Base-by-base conservation (phyloP, 139 green algal species). In the Trebouxia sp. region DNA sequence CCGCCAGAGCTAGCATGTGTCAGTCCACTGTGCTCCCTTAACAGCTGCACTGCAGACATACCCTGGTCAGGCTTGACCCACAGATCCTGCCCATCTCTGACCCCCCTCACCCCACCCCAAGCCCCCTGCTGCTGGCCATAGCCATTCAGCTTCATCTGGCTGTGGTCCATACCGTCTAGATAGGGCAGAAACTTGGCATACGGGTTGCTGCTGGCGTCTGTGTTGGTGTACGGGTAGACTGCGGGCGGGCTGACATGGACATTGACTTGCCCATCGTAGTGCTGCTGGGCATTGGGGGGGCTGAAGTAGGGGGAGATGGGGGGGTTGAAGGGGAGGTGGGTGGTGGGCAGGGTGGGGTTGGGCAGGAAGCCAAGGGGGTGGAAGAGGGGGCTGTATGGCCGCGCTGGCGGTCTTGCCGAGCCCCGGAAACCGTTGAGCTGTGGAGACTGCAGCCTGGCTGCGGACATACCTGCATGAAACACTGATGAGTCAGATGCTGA, bases 1-100 rank as follows among this genome's bases (percentile, higher is more conserved):
- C 72, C 72, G 17, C 72, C 45, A 62, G 72, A 79, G 43, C 72
- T 58, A 15, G 32, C 43, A 66, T 56, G 69, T 10, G 69, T 41
- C 69, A 77, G 41, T 26, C 69, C 41, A 77, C 69, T 77, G 69
- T 77, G 69, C 69, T 77, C 28, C 69, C 28, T 51, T 8, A 53
- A 26, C 7, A 55, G 17, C 26, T 55, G 42, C 39, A 37, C 69
- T 37, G 41, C 69, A 41, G 69, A 41, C 39, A 55, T 5, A 1
- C 20, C 37, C 69, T 77, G 38, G 22, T 51, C 69, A 41, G 69
- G 26, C 41, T 38, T 37, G 12, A 26, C 69, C 69, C 41, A 51
- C 22, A 39, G 39, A 20, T 39, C 67, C 22, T 77, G 69, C 39
- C 69, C 43, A 55, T 51, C 41, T n/a, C 69, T 77, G 26, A 77